phyloP scores from a whole-genome alignment of 2,329 filamentous ascomycete species.

The Cryphonectria japonica region DNA sequence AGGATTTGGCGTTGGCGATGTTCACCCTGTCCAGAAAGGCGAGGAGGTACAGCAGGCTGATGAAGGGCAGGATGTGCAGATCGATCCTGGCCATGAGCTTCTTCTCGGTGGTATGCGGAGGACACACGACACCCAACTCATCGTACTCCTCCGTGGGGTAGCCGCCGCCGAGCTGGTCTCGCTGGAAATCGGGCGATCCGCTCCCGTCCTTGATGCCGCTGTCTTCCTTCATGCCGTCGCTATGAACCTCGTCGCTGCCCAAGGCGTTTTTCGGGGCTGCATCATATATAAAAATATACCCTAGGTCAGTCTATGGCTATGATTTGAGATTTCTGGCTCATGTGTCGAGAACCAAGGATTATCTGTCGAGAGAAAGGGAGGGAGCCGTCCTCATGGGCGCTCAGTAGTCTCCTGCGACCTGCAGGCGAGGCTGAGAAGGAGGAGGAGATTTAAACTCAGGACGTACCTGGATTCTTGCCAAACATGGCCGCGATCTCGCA shows the following conservation, averaged over 20 bases:
- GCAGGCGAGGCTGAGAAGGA: background rate
- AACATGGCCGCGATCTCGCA: constrained; percentile 14
- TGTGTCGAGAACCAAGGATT: background rate
- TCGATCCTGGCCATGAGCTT: constrained; percentile 73
- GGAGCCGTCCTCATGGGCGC: too few relatives aligned
- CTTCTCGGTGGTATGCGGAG: constrained; percentile 63
- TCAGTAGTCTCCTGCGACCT: too few relatives aligned
- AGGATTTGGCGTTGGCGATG: constrained; percentile 76
- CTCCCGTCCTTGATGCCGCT: constrained; percentile 8
- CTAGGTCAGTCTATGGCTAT: background rate
- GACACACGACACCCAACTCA: constrained; percentile 45
- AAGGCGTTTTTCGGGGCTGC: constrained; percentile 1
- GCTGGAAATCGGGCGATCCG: constrained; percentile 17
- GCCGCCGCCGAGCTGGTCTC: constrained; percentile 21
- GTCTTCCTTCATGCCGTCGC: constrained; percentile 6
- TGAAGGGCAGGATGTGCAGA: constrained; percentile 69
- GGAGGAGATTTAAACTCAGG: background rate
- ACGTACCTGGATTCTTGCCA: constrained; percentile 25
- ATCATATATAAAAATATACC: background rate
- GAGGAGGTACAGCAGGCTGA: constrained; percentile 72
- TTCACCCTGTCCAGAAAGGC: constrained; percentile 77
- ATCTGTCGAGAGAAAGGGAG: background rate
- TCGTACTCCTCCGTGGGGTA: constrained; percentile 37
- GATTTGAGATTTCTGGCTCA: background rate
- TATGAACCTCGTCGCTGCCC: constrained; percentile 12